phyloP scores from a whole-genome alignment of 768 basidiomycete genomes.

The Suillus alpinus region DNA sequence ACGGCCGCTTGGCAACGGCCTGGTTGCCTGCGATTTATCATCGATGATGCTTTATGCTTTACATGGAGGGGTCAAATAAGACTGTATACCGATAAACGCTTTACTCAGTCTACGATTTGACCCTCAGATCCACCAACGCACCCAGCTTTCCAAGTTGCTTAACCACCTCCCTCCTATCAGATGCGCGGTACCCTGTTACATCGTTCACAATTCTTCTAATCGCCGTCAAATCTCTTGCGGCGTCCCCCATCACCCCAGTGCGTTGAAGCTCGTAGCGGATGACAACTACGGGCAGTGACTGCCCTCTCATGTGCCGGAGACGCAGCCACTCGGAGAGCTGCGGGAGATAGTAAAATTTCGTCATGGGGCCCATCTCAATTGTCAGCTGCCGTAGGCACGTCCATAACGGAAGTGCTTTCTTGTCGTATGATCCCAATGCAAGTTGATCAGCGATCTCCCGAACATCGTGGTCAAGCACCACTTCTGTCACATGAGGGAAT shows the following conservation, averaged over 20 bases:
- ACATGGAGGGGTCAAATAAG: no score
- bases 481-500: neutral
- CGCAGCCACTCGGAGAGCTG: neutral
- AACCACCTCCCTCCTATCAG: neutral
- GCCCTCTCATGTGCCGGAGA: neutral
- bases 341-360: neutral
- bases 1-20: no score
- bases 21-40: no score
- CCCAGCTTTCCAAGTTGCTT: neutral
- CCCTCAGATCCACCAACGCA: neutral
- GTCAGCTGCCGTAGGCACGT: neutral
- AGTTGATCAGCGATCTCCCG: neutral
- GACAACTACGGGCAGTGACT: neutral
- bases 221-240: neutral
- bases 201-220: neutral
- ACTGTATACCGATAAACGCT: neutral
- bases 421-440: neutral
- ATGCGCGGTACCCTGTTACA: neutral
- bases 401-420: neutral
- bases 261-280: neutral
- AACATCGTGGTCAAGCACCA: neutral
- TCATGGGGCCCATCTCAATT: neutral
- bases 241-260: neutral
- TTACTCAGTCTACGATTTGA: neutral
- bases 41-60: no score